Conservation (phyloP, 164 flowering plant genomes). For the grape (Vitis vinifera) region ASM3070453v1 NC_081818.1:4994501-4995000, state of each 20-base stretch:
- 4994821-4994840: not conserved
- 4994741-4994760: constrained; percentile 21
- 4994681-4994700: constrained; percentile 49
- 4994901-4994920: too few species aligned
- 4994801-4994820: constrained; percentile 14
- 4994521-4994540: too few species aligned
- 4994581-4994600: constrained; percentile 80
- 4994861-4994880: too few species aligned
- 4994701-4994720: constrained; percentile 59
- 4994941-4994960: too few species aligned
- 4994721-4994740: constrained; percentile 70
- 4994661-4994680: constrained; percentile 59
- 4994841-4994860: too few species aligned
- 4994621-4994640: constrained; percentile 74
- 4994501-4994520: too few species aligned
- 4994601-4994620: constrained; percentile 69
- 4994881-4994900: too few species aligned
- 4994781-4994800: not conserved
- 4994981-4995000: too few species aligned
- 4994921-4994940: too few species aligned
- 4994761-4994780: constrained; percentile 3
- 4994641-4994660: constrained; percentile 64
- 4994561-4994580: constrained; percentile 71
- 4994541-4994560: constrained; percentile 85
- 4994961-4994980: too few species aligned